phyloP scores from a whole-genome alignment of 129 eudicot species.

The Artemisia tridentata region DNA sequence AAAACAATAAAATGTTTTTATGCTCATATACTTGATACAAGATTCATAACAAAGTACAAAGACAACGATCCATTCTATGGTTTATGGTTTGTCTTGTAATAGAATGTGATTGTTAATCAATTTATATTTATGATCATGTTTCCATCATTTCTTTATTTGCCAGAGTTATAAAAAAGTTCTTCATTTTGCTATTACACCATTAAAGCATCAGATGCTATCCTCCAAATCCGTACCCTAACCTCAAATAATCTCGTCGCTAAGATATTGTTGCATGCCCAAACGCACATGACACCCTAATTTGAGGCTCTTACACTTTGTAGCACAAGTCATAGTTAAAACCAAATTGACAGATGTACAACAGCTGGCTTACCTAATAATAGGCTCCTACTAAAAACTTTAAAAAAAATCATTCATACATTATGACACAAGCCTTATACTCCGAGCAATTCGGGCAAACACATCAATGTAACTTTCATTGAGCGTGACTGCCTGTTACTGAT shows the following conservation, averaged over 20 bases:
- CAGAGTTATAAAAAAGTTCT: neutral
- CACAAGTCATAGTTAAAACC: constrained; percentile 9
- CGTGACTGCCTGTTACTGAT: neutral
- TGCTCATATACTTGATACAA: neutral
- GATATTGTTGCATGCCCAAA: neutral
- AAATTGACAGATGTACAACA: constrained; percentile 2
- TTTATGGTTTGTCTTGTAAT: too few species aligned
- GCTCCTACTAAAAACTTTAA: neutral
- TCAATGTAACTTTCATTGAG: too few species aligned
- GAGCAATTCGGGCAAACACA: too few species aligned
- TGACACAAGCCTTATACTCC: too few species aligned
- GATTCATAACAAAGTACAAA: neutral
- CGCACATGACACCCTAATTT: constrained; percentile 8
- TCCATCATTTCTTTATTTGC: constrained; percentile 6
- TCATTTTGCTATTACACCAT: neutral
- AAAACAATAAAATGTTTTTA: neutral
- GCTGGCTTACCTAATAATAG: neutral
- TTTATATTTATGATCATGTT: neutral
- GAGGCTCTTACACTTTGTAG: too few species aligned
- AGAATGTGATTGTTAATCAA: neutral
- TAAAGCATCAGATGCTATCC: constrained; percentile 8
- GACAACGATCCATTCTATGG: neutral
- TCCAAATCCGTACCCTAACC: neutral
- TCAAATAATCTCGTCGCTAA: constrained; percentile 1
- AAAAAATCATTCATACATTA: neutral